These are phyloP conservation scores for Paecilomyces niveus DNA, from an alignment of 2,329 filamentous ascomycete species.

Conservation along the genomic window DNA sequence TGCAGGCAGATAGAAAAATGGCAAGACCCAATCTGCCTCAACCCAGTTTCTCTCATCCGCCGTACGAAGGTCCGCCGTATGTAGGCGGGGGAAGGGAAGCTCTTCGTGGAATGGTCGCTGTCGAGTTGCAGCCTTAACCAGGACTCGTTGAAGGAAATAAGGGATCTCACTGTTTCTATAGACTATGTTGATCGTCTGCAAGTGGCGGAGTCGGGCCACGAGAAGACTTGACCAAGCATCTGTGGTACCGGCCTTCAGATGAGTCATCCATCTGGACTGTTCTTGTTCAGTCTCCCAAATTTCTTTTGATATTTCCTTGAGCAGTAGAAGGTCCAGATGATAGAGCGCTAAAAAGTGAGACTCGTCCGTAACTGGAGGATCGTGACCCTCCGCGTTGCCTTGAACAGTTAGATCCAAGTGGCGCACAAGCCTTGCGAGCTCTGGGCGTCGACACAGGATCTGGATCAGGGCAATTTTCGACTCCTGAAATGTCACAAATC, in stretches of 20 bases:
- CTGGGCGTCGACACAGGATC: neutral
- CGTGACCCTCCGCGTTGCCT: neutral
- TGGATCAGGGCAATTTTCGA: neutral
- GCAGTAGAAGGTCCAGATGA: neutral
- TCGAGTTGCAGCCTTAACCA: neutral
- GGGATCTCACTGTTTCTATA: neutral
- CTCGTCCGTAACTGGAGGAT: neutral
- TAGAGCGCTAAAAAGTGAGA: neutral
- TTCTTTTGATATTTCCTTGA: neutral
- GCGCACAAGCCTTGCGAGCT: neutral
- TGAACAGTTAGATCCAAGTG: neutral
- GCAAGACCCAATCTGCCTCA: neutral
- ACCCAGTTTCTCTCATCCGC: neutral
- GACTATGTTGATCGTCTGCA: neutral
- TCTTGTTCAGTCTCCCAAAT: neutral
- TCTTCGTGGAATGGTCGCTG: neutral
- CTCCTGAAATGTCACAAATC: neutral
- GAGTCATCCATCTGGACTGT: neutral
- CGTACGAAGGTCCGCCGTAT: neutral
- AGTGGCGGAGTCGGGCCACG: neutral
- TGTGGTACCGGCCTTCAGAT: neutral
- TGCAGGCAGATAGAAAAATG: neutral
- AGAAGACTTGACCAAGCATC: neutral
- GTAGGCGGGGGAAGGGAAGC: neutral
- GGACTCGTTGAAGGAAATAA: neutral